Conservation (phyloP, 176 grass and related monocot species). For the Pontederia crassipes region DNA sequence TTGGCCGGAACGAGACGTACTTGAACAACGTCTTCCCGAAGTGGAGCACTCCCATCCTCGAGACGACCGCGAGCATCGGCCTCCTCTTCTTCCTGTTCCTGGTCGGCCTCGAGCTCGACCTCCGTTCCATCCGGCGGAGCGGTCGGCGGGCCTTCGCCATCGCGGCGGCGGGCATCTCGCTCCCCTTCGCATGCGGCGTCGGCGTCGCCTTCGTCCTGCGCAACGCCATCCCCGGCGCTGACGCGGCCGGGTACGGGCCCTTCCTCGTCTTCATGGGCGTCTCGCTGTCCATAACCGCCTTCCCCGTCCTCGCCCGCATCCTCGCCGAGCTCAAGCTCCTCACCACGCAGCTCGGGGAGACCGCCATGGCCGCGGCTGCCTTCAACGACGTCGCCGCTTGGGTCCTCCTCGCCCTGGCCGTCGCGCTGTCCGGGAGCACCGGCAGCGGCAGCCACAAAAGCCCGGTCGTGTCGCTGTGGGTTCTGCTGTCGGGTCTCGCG, state of each 20-base stretch:
- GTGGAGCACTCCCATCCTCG: constrained; percentile 77
- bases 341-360: constrained; percentile 54
- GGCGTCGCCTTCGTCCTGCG: constrained; percentile 60
- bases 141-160: constrained; percentile 55
- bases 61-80: constrained; percentile 69
- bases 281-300: constrained; percentile 74
- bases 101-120: constrained; percentile 72
- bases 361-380: constrained; percentile 52
- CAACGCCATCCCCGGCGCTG: constrained; percentile 39
- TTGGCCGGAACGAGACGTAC: constrained; percentile 61
- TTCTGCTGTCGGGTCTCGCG: constrained; percentile 45
- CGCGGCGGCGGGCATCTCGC: constrained; percentile 44
- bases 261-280: constrained; percentile 92
- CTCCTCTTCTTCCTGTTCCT: constrained; percentile 93
- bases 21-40: constrained; percentile 49
- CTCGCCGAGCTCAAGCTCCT: constrained; percentile 83
- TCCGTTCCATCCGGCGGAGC: constrained; percentile 47
- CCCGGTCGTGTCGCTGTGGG: constrained; percentile 46
- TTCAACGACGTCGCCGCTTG: constrained; percentile 79
- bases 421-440: constrained; percentile 40
- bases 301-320: constrained; percentile 76
- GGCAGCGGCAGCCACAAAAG: constrained; percentile 7
- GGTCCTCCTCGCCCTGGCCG: constrained; percentile 65
- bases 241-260: constrained; percentile 31
- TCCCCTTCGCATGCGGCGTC: constrained; percentile 70